Conservation (phyloP, 441 rosid genomes). For the Adansonia madagascariensis region DNA sequence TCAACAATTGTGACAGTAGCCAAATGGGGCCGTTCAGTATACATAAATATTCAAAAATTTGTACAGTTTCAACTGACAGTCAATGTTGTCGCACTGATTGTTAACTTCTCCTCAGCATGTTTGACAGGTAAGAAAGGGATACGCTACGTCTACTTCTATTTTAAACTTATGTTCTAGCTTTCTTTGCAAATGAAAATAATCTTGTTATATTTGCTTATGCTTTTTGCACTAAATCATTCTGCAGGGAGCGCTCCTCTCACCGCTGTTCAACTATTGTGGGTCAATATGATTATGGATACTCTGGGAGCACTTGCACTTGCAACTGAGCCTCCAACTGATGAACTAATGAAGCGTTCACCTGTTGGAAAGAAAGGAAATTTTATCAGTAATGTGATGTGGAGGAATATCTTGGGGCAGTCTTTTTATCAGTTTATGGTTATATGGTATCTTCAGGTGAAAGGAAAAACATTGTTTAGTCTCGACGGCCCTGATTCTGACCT, state of each 20-base stretch:
- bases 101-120: conserved; percentile 75
- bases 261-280: conserved; percentile 77
- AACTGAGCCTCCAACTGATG: conserved; percentile 63
- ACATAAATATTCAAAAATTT: conserved; percentile 72
- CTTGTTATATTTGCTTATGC: conserved; percentile 23
- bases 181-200: background rate
- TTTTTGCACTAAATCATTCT: conserved; percentile 24
- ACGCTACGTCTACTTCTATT: background rate
- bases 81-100: conserved; percentile 65
- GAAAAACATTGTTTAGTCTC: conserved; percentile 50
- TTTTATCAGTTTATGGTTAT: conserved; percentile 60
- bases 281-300: conserved; percentile 80
- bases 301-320: conserved; percentile 74
- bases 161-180: background rate
- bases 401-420: conserved; percentile 72
- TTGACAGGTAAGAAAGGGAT: conserved; percentile 58
- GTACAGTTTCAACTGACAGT: conserved; percentile 74
- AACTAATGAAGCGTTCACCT: conserved; percentile 60
- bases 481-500: conserved; percentile 51
- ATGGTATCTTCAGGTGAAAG: conserved; percentile 62
- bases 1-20: conserved; percentile 71
- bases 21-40: conserved; percentile 79
- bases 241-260: conserved; percentile 67
- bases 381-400: conserved; percentile 74
- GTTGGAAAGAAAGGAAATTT: conserved; percentile 67